Percentiles rank a stretch among this genome's conserved stretches.
phyloP scores from a whole-genome alignment of 148 eudicot species.

The Silene conica region DNA sequence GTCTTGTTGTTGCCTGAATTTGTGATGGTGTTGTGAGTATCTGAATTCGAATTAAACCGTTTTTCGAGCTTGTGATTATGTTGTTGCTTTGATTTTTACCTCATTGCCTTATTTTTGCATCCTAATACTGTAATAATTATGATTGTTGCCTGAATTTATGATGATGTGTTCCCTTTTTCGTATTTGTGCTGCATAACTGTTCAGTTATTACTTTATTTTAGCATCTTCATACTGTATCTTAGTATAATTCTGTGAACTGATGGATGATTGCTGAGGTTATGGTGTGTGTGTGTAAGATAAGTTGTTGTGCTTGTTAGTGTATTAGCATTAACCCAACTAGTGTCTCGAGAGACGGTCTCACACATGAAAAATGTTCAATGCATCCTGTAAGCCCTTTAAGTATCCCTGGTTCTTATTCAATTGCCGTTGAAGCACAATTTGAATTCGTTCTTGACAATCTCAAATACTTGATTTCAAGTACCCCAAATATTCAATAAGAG shows the following conservation, averaged over 20 bases:
- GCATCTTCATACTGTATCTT: neutral
- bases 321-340: neutral
- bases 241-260: neutral
- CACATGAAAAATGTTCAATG: neutral
- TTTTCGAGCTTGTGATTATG: neutral
- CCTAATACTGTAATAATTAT: too few relatives aligned
- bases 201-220: neutral
- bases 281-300: neutral
- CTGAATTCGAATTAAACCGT: too few relatives aligned
- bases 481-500: too few relatives aligned
- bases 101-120: too few relatives aligned
- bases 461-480: neutral
- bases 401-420: neutral
- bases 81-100: neutral
- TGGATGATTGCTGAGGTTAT: neutral
- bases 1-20: too few relatives aligned
- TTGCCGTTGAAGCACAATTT: neutral
- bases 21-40: too few relatives aligned
- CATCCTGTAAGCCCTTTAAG: too few relatives aligned
- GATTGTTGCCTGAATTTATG: neutral
- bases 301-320: too few relatives aligned
- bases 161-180: neutral
- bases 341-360: neutral
- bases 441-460: neutral
- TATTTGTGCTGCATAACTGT: too few relatives aligned